Evolutionary conservation across 208 protist genomes (phyloP).

Genomic region (Wallacemonas sp.): DNA sequence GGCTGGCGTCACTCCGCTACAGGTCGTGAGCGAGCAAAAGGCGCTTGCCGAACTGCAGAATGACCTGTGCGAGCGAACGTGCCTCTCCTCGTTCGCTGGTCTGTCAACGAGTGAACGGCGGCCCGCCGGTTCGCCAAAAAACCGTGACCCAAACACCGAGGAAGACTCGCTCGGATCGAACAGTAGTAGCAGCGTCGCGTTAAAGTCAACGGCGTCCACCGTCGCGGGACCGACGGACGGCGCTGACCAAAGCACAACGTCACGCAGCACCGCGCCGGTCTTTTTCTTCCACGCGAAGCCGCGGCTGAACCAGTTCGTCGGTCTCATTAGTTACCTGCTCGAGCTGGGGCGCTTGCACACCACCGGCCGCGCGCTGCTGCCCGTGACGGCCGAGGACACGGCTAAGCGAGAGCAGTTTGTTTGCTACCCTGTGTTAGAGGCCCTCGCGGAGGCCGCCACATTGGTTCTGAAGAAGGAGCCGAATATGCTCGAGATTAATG

Average conservation of each 20-base stretch:
- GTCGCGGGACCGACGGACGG: too few species aligned
- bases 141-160: not conserved
- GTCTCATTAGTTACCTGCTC: constrained; percentile 33
- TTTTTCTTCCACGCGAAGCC: constrained; percentile 20
- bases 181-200: too few species aligned
- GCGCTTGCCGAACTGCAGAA: not conserved
- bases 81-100: constrained; percentile 1
- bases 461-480: constrained; percentile 33
- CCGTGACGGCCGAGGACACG: not conserved
- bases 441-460: constrained; percentile 22
- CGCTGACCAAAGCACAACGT: too few species aligned
- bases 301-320: constrained; percentile 18
- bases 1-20: too few species aligned
- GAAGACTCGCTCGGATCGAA: too few species aligned
- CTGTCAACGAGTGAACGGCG: constrained; percentile 1
- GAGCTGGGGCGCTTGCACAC: constrained; percentile 7
- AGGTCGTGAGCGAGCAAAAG: not conserved
- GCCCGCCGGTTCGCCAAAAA: not conserved
- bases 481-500: constrained; percentile 32
- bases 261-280: too few species aligned
- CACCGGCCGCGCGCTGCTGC: not conserved
- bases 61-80: not conserved
- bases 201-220: too few species aligned
- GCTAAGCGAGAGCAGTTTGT: not conserved
- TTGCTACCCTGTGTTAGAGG: not conserved